These are phyloP conservation scores for Amaranthus palmeri DNA, from an alignment of 148 eudicot genomes.

Conservation along the genomic window DNA sequence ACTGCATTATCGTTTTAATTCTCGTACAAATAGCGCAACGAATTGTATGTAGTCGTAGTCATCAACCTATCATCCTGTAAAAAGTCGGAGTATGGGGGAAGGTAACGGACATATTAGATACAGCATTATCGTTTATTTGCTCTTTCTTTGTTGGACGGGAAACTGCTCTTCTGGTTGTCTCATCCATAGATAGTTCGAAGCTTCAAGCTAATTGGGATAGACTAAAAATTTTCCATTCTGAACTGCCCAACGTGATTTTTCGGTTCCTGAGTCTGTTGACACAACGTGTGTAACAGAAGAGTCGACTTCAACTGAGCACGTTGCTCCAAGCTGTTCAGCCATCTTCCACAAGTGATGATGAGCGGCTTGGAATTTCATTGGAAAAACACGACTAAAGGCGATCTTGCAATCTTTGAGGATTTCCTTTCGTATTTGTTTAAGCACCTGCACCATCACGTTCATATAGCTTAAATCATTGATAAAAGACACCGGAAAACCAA, in stretches of 20 bases:
- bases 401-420: slow-evolving; percentile 54
- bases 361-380: slow-evolving; percentile 37
- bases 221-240: slow-evolving; percentile 59
- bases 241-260: slow-evolving; percentile 76
- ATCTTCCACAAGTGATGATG: slow-evolving; percentile 62
- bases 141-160: slow-evolving; percentile 28
- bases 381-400: slow-evolving; percentile 67
- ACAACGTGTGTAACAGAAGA: slow-evolving; percentile 63
- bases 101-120: too few species aligned
- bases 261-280: slow-evolving; percentile 54
- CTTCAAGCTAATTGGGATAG: slow-evolving; percentile 68
- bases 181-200: slow-evolving; percentile 55
- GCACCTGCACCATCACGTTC: slow-evolving; percentile 37
- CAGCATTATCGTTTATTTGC: background rate
- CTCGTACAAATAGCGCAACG: too few species aligned
- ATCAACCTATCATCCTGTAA: too few species aligned
- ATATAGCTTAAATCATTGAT: background rate
- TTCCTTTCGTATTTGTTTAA: slow-evolving; percentile 51
- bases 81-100: too few species aligned
- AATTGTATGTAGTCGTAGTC: too few species aligned
- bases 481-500: background rate
- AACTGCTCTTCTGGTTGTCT: slow-evolving; percentile 70
- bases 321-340: slow-evolving; percentile 78
- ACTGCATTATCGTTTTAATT: too few species aligned
- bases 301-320: slow-evolving; percentile 45